phyloP scores from a whole-genome alignment of 768 basidiomycete species.

The Bullera alba region DNA sequence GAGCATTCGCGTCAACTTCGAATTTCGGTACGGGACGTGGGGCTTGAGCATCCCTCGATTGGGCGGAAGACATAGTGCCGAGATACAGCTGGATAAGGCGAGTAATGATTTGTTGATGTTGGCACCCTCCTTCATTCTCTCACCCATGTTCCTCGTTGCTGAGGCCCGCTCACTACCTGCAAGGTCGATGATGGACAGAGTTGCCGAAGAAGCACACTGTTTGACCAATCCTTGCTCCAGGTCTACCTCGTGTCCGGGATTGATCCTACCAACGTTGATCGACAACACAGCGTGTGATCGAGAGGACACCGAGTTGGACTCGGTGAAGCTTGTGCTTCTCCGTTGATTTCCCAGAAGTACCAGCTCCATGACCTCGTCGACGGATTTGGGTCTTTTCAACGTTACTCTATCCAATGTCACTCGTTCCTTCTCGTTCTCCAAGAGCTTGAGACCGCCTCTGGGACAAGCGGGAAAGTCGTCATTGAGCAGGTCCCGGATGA shows the following conservation, averaged over 20 bases:
- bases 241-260: slow-evolving; percentile 62
- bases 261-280: slow-evolving; percentile 82
- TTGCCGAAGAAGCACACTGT: slow-evolving; percentile 52
- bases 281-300: slow-evolving; percentile 96
- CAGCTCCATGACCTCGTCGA: slow-evolving; percentile 89
- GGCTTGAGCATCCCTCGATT: slow-evolving; percentile 62
- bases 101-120: slow-evolving; percentile 99
- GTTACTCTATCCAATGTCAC: slow-evolving; percentile 83
- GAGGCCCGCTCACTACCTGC: slow-evolving; percentile 96
- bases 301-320: slow-evolving; percentile 93
- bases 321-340: slow-evolving; percentile 86
- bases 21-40: slow-evolving; percentile 94
- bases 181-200: slow-evolving; percentile 94
- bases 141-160: slow-evolving; percentile 93
- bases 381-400: slow-evolving; percentile 69
- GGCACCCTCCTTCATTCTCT: slow-evolving; percentile 95
- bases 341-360: slow-evolving; percentile 81
- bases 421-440: slow-evolving; percentile 72
- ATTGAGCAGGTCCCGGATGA: slow-evolving; percentile 86
- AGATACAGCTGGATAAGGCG: slow-evolving; percentile 96
- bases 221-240: slow-evolving; percentile 68
- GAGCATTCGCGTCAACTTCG: slow-evolving; percentile 92
- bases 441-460: slow-evolving; percentile 81
- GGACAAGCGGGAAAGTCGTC: slow-evolving; percentile 58
- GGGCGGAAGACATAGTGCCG: slow-evolving; percentile 84